Evolutionary conservation across 129 eudicot species (phyloP).

Genomic region (Deinandra increscens): DNA sequence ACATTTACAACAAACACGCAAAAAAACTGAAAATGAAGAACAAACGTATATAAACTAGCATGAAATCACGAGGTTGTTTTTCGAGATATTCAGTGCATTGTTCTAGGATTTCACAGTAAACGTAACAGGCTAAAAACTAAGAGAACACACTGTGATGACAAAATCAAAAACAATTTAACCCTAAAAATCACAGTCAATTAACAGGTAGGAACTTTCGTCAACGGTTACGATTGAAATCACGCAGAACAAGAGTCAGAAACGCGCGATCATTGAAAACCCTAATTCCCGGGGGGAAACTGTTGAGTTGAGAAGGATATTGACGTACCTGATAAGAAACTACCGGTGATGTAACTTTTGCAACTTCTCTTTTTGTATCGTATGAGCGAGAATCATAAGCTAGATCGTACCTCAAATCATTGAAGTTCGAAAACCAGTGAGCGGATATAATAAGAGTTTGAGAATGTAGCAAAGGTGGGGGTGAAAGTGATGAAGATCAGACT

Average conservation of each 20-base stretch:
- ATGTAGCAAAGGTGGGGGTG: no score
- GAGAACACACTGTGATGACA: no score
- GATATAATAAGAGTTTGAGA: no score
- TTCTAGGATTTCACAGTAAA: neutral
- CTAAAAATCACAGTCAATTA: slow-evolving; percentile 19
- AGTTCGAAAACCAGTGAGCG: no score
- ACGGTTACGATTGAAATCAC: slow-evolving; percentile 1
- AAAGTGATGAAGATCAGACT: no score
- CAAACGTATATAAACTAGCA: no score
- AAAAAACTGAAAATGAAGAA: no score
- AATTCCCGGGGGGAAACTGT: no score
- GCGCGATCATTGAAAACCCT: neutral
- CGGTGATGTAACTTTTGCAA: neutral
- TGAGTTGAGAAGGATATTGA: slow-evolving; percentile 9
- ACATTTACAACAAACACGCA: no score
- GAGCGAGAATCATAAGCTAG: neutral
- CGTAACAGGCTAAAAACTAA: slow-evolving; percentile 1
- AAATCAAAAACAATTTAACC: no score
- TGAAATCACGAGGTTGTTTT: no score
- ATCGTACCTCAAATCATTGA: neutral
- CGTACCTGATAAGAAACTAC: slow-evolving; percentile 17
- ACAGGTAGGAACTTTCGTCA: neutral
- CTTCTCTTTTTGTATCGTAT: neutral
- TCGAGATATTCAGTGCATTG: no score
- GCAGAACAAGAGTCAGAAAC: neutral